Evolutionary conservation across 495 filamentous ascomycete species (phyloP), one percentile per base, ranked within the genome.

Genomic region (Aspergillus bridgeri): DNA sequence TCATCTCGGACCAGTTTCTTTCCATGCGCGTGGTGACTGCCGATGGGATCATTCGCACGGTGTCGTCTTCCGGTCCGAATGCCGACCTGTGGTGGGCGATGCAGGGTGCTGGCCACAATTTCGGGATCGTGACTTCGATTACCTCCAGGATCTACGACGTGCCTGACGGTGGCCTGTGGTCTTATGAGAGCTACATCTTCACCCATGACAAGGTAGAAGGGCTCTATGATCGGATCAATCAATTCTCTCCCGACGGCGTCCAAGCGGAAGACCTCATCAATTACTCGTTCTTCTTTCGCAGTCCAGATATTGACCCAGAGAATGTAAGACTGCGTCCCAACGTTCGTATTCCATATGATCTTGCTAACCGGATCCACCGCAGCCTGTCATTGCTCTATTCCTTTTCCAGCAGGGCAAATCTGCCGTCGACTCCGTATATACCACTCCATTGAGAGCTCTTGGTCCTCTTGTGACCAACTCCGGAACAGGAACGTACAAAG

Each of bases 81-180:
- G 45, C 48, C 17, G 62, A 60, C 15, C 53, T 64, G 33, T 64
- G 54, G 54, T 64, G 62, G 62, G 61, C 57, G 3, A 54, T 64
- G 54, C 55, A 60, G 21, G 61, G 61, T 21, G 61, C 61, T 4
- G 61, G 61, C 29, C 61, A 64, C 33, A 64, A 64, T 44, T 64
- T 60, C 20, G 61, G 61, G 44, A 60, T 64, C 21, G 61, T 64
- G 8, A 64, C 61, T n/a, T 64, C 61, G 6, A 13, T 60, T 19
- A 64, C 61, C 9, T 51, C 47, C 17, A 64, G 58, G 48, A 56
- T 64, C 19, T 60, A 64, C 42, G 61, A 64, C 23, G 52, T 64
- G 11, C 42, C 42, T 9, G 21, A 55, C 13, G 27, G 48, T 6
- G 55, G 51, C 3, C 5, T 52, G 18, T 64, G 61, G 61, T 51